A percentile compares a stretch with the other conserved stretches of the same genome.
Conservation (phyloP, 352 stramenopile species). For the Phytophthora pisi region DNA sequence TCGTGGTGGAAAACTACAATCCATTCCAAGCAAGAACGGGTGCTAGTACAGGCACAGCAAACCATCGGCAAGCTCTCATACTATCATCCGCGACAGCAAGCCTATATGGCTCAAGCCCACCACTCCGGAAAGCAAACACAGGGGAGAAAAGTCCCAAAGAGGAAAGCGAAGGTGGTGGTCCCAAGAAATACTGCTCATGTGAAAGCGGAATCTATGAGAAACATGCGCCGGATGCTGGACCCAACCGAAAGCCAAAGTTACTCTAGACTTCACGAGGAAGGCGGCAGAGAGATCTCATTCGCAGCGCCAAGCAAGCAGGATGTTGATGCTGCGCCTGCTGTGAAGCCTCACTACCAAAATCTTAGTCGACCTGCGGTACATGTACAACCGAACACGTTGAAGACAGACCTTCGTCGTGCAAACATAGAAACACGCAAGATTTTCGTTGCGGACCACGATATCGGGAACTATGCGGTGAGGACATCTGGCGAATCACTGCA, state of each 20-base stretch:
- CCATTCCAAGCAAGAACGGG: slow-evolving; percentile 56
- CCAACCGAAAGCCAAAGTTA: slow-evolving; percentile 34
- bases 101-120: slow-evolving; percentile 12
- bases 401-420: background rate
- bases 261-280: slow-evolving; percentile 19
- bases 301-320: background rate
- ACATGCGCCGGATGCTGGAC: slow-evolving; percentile 47
- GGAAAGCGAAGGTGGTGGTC: slow-evolving; percentile 5
- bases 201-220: slow-evolving; percentile 23
- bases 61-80: slow-evolving; percentile 42
- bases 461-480: no score
- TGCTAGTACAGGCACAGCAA: slow-evolving; percentile 47
- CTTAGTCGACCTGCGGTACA: background rate
- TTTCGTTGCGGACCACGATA: no score
- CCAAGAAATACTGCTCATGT: background rate
- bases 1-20: slow-evolving; percentile 55
- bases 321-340: background rate
- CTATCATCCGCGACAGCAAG: slow-evolving; percentile 42
- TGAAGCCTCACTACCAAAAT: background rate
- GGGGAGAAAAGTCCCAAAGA: slow-evolving; percentile 5
- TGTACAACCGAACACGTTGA: background rate
- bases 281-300: background rate
- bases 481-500: background rate
- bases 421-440: background rate
- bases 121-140: slow-evolving; percentile 6